Base-by-base conservation (phyloP, 495 filamentous ascomycete species). In the Schizothecium vesticola region DNA sequence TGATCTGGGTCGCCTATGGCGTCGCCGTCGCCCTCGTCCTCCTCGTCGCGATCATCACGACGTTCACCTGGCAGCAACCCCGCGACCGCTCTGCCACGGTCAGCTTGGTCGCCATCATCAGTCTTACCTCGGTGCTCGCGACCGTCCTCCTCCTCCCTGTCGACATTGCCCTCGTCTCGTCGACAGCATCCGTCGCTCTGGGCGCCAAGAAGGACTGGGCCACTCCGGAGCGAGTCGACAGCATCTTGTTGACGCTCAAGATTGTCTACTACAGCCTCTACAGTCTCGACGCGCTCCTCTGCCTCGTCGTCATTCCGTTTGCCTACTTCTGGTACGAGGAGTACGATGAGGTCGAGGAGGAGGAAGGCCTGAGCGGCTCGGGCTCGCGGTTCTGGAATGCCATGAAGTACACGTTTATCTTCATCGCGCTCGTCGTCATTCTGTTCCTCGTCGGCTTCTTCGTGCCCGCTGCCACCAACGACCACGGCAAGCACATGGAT, bases 301-400 rank as follows among this genome's bases (percentile, higher is more conserved):
- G 96, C 75, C 83, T 99, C 51, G 74, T 99, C 36, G 87, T 97
- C 22, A 88, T 97, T 22, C 95, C 95, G 1, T 99, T 99, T 75
- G 89, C 93, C 13, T 99, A 98, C 80, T 99, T 99, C 79, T 97
- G 89, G 88, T 96, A 96, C 70, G 95, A 99, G 79, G 96, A 98
- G 78, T 95, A 96, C 73, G 91, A 94, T 72, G 90, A 96, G 80
- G 90, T 91, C 62, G 91, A 91, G 33, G 81, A 86, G 23, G 91
- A 96, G 67, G 85, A 91, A 25, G 91, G 91, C 16, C 86, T 84
- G n/a, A 89, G 92, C 75, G 89, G 88, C 7, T 69, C 88, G 61
- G 87, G 83, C 3, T 82, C 86, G 68, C 85, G 91, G 28, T 80
- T 97, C 67, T 93, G 89, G 88, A 87, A 88, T 12, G 92, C 95